Conservation (phyloP, 352 stramenopile genomes). For the Halophytophthora polymorphica region DNA sequence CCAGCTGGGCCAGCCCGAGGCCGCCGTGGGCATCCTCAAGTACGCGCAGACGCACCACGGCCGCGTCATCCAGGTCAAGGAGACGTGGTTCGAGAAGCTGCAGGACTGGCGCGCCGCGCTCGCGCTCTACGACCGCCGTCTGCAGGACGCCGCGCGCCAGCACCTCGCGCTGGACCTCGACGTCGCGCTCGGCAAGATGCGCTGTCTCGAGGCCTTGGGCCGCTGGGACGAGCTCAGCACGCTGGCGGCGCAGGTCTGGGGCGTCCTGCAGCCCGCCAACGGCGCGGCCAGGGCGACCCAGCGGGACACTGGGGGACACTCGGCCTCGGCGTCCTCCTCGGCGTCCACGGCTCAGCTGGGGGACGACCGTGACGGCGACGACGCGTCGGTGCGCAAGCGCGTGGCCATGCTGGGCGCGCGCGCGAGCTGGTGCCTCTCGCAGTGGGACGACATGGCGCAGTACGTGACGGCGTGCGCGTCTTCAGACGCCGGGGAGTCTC, state of each 20-base stretch:
- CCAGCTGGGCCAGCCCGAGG: conserved; percentile 95
- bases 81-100: conserved; percentile 98
- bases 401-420: conserved; percentile 81
- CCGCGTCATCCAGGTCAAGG: conserved; percentile 87
- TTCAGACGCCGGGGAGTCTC: conserved; percentile 21
- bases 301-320: conserved; percentile 7
- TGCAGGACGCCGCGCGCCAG: conserved; percentile 22
- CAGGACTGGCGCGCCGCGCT: conserved; percentile 96
- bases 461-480: conserved; percentile 61
- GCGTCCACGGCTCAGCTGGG: too few species aligned
- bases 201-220: conserved; percentile 95
- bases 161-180: conserved; percentile 75
- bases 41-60: conserved; percentile 82
- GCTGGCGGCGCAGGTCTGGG: conserved; percentile 79
- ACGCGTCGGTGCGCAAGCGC: conserved; percentile 49
- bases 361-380: conserved; percentile 33
- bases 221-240: conserved; percentile 93
- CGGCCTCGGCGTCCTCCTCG: conserved; percentile 19
- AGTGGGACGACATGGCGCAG: conserved; percentile 81
- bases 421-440: conserved; percentile 80
- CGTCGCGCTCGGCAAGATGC: conserved; percentile 95
- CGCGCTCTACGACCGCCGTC: conserved; percentile 84
- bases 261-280: conserved; percentile 25
- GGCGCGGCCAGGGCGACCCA: too few species aligned
- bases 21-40: conserved; percentile 96